Evolutionary conservation across 176 grass and related monocot genomes (phyloP).

Genomic region (Oryza officinalis): DNA sequence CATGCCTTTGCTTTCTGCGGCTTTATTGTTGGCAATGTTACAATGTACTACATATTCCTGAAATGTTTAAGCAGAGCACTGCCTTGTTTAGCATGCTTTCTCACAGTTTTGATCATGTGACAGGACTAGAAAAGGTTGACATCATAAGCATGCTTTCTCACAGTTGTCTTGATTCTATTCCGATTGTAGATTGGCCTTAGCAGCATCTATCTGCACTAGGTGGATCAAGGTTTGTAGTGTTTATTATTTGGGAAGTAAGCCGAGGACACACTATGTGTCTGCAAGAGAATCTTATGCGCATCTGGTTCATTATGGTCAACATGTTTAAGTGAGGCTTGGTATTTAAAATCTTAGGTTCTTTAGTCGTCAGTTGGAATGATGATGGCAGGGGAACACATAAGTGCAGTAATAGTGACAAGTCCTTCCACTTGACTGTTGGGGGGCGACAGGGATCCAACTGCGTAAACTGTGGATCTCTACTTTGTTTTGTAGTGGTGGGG

Average conservation of each 20-base stretch:
- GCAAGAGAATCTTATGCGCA: neutral
- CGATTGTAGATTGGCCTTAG: neutral
- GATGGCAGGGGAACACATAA: slow-evolving; percentile 16
- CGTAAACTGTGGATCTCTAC: slow-evolving; percentile 13
- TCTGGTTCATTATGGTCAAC: neutral
- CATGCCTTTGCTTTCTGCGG: neutral
- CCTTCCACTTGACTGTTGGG: slow-evolving; percentile 23
- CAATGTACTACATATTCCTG: neutral
- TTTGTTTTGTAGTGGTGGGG: slow-evolving; percentile 23
- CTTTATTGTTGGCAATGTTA: neutral
- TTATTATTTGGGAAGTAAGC: slow-evolving; percentile 15
- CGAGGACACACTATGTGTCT: neutral
- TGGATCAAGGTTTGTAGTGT: slow-evolving; percentile 4
- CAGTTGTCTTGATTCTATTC: neutral
- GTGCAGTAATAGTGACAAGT: slow-evolving; percentile 18
- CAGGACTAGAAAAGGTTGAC: neutral
- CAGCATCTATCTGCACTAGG: neutral
- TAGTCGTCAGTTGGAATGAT: slow-evolving; percentile 29
- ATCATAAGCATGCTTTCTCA: neutral
- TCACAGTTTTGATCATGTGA: neutral
- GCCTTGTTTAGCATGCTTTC: neutral
- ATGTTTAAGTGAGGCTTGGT: slow-evolving; percentile 18
- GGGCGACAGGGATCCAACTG: slow-evolving; percentile 13
- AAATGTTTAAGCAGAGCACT: neutral
- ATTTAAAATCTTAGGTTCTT: slow-evolving; percentile 31